Evolutionary conservation across 192 early-diverging fungal genomes (phyloP).

Genomic region (Coemansia sp.): DNA sequence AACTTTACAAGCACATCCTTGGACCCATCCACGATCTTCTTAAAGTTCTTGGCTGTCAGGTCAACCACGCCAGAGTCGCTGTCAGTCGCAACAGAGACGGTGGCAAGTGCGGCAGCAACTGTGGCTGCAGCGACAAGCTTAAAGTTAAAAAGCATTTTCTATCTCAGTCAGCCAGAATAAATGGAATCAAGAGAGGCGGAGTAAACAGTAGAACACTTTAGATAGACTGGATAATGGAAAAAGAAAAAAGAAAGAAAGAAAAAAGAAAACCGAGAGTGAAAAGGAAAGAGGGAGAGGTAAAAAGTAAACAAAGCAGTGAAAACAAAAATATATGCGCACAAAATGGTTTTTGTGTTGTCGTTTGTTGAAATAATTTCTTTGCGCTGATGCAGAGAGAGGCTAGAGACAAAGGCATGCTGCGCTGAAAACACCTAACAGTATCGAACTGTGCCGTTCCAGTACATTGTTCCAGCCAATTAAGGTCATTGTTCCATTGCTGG

Average conservation of each 20-base stretch:
- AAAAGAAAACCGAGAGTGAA: constrained; percentile 4
- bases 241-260: constrained; percentile 3
- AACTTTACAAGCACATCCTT: constrained; percentile 83
- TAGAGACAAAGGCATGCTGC: too few relatives aligned
- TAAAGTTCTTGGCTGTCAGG: constrained; percentile 54
- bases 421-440: background rate
- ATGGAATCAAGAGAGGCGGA: background rate
- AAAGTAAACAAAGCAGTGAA: background rate
- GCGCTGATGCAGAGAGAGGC: too few relatives aligned
- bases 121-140: constrained; percentile 32
- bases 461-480: constrained; percentile 1
- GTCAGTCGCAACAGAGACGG: constrained; percentile 33
- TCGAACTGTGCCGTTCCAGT: background rate
- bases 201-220: constrained; percentile 9
- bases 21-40: constrained; percentile 64
- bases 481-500: background rate
- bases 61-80: constrained; percentile 31
- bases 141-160: constrained; percentile 36
- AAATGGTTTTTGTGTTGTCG: too few relatives aligned
- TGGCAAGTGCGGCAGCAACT: constrained; percentile 32
- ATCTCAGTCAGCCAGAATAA: background rate
- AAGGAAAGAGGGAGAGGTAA: background rate
- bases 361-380: too few relatives aligned
- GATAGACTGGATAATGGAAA: background rate
- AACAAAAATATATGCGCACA: too few relatives aligned